Evolutionary conservation across 805 yeast species (phyloP).

Genomic region (Cephaloascus fragrans): DNA sequence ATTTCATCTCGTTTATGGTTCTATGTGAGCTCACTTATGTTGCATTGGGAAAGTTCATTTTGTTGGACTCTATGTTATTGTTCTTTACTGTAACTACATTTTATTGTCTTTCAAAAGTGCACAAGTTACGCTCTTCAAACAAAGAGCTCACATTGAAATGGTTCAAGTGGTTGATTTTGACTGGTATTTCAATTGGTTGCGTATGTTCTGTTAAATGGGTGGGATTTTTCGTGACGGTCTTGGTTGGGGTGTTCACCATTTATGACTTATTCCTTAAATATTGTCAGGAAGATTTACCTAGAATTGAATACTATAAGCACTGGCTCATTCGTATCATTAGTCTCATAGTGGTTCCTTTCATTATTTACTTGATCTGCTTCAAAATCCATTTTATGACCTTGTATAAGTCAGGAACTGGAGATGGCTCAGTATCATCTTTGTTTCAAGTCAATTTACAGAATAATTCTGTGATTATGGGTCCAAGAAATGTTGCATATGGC

Average conservation of each 20-base stretch:
- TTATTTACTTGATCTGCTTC: conserved; percentile 64
- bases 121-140: conserved; percentile 28
- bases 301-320: conserved; percentile 38
- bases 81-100: conserved; percentile 70
- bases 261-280: conserved; percentile 40
- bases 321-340: conserved; percentile 63
- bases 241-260: conserved; percentile 50
- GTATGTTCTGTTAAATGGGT: conserved; percentile 86
- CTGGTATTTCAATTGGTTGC: conserved; percentile 70
- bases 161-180: conserved; percentile 43
- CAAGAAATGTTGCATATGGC: conserved; percentile 54
- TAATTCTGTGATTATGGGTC: conserved; percentile 54
- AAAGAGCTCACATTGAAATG: conserved; percentile 30
- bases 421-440: conserved; percentile 80
- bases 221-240: conserved; percentile 56
- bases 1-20: conserved; percentile 54
- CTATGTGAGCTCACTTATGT: conserved; percentile 61
- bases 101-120: conserved; percentile 46
- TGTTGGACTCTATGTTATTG: conserved; percentile 67
- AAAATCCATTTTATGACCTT: conserved; percentile 72
- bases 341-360: conserved; percentile 62
- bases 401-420: conserved; percentile 84
- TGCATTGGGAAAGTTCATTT: conserved; percentile 63
- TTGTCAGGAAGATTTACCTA: conserved; percentile 16
- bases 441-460: conserved; percentile 81